These are phyloP conservation scores for Trypanosoma cruzi DNA, from an alignment of 208 protist species.

Conservation along the genomic window DNA sequence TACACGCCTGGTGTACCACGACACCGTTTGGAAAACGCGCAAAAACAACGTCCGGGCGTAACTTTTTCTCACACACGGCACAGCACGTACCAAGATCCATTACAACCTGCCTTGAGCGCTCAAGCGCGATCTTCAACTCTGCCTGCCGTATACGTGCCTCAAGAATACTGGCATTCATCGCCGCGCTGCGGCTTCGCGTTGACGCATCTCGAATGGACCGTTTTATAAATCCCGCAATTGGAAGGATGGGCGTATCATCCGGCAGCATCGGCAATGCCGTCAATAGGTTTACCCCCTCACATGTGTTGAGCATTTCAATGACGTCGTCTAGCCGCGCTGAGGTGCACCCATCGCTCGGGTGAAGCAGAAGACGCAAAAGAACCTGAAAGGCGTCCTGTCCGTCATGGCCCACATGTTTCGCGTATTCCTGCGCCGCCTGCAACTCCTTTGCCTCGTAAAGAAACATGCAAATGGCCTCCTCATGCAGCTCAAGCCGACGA, in stretches of 20 bases:
- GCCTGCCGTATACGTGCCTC: constrained; percentile 25
- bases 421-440: constrained; percentile 55
- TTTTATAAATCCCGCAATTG: constrained; percentile 51
- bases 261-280: constrained; percentile 68
- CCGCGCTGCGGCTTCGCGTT: constrained; percentile 33
- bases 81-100: constrained; percentile 43
- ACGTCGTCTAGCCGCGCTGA: constrained; percentile 33
- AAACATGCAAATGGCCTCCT: constrained; percentile 64
- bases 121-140: constrained; percentile 29
- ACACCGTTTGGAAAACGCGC: constrained; percentile 64
- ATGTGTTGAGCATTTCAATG: constrained; percentile 45
- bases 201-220: constrained; percentile 41
- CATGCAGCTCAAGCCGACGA: constrained; percentile 49
- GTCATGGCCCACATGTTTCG: constrained; percentile 31
- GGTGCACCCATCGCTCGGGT: constrained; percentile 7
- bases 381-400: constrained; percentile 41
- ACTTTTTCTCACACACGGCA: constrained; percentile 54
- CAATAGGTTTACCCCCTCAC: constrained; percentile 41
- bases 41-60: constrained; percentile 64
- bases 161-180: constrained; percentile 40
- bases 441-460: constrained; percentile 44
- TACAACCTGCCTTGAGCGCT: constrained; percentile 30
- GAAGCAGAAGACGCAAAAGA: constrained; percentile 44
- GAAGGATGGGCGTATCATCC: constrained; percentile 41
- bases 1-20: constrained; percentile 69